These are phyloP conservation scores for Alternaria longipes DNA, from an alignment of 2,329 filamentous ascomycete species.

Conservation along the genomic window DNA sequence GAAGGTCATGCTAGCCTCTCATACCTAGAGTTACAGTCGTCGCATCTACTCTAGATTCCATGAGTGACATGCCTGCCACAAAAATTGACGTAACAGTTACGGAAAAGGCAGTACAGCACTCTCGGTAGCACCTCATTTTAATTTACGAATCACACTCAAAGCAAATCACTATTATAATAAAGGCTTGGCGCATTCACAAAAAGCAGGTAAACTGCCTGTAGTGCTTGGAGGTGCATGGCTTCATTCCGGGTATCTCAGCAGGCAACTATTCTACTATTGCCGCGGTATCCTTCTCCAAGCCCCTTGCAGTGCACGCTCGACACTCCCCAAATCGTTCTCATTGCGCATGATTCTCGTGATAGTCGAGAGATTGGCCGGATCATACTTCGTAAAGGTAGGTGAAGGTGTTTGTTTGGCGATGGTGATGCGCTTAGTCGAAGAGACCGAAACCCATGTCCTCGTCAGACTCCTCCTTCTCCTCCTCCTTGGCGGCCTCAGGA, in stretches of 20 bases:
- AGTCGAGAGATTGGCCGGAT: slow-evolving; percentile 39
- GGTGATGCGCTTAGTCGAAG: slow-evolving; percentile 65
- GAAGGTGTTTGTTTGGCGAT: slow-evolving; percentile 16
- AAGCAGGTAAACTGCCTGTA: not conserved
- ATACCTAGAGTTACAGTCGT: not conserved
- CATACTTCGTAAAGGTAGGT: slow-evolving; percentile 39
- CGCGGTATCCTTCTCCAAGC: slow-evolving; percentile 29
- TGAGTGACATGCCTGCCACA: not conserved
- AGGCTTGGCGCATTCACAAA: not conserved
- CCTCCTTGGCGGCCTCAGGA: slow-evolving; percentile 71
- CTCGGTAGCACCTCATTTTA: not conserved
- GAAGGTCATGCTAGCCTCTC: not conserved
- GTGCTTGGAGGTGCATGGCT: slow-evolving; percentile 46
- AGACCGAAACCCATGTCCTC: slow-evolving; percentile 80
- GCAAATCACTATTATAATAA: not conserved
- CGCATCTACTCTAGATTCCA: not conserved
- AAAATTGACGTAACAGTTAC: not conserved
- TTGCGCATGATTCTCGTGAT: slow-evolving; percentile 46
- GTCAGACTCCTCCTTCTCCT: slow-evolving; percentile 80
- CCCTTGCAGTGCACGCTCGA: slow-evolving; percentile 47
- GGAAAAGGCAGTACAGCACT: not conserved
- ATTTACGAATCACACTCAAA: not conserved
- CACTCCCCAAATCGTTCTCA: slow-evolving; percentile 47
- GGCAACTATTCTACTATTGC: slow-evolving; percentile 29
- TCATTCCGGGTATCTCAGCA: slow-evolving; percentile 48